These are phyloP conservation scores for Linum tenue DNA, from an alignment of 345 rosid genomes.

Conservation along the genomic window DNA sequence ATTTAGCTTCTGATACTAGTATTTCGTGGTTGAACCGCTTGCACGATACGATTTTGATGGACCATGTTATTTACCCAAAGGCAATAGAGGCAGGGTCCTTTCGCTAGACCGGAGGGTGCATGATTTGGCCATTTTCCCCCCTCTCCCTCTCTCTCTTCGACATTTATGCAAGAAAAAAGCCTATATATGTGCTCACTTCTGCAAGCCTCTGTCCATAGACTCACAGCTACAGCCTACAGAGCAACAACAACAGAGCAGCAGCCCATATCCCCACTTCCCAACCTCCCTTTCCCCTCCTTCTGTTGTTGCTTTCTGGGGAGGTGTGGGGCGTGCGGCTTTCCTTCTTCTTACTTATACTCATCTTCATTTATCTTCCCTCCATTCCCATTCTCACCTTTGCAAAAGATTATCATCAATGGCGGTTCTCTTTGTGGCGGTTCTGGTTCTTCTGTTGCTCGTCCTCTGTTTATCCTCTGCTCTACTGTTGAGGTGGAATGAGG, in stretches of 20 bases:
- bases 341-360: background rate
- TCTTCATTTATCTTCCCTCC: no score
- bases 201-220: background rate
- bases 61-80: no score
- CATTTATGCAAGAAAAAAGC: background rate
- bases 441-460: conserved; percentile 15
- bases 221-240: background rate
- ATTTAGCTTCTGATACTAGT: no score
- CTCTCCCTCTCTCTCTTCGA: background rate
- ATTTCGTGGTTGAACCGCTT: no score
- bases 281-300: no score
- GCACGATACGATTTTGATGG: no score
- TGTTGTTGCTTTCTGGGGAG: background rate
- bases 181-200: background rate
- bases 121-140: background rate
- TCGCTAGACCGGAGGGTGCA: background rate
- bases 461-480: conserved; percentile 45
- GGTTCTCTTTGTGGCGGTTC: conserved; percentile 31
- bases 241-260: background rate
- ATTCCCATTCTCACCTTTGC: no score
- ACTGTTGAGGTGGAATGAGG: conserved; percentile 62
- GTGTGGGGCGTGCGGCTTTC: background rate
- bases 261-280: background rate
- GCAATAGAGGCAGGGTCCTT: background rate
- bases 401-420: conserved; percentile 37